Evolutionary conservation across 2,329 filamentous ascomycete genomes (phyloP), one percentile per base, ranked within the genome.

Genomic region (Phyllosticta citrichinensis): DNA sequence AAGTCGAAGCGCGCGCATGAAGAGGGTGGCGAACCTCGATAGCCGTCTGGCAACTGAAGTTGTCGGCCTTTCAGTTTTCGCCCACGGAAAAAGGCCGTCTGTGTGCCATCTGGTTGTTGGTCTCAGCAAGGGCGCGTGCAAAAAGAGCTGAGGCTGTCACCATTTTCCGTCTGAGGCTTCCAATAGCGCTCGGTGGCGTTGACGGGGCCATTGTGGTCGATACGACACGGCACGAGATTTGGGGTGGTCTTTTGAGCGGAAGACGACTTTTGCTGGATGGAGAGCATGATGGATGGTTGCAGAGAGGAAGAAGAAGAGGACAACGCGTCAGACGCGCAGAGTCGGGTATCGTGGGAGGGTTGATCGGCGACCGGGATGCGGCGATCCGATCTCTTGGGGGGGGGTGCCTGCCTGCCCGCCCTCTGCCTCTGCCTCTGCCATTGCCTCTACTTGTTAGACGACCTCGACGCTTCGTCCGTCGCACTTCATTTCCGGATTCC

Each of bases 171-270:
- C 70, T 69, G 73, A 0, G 89, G 88, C 5, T 76, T 79, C 91
- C 91, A 97, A 70, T 89, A 91, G 52, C 84, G 78, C 22, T 82
- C 73, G 5, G 82, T 77, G 1, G 84, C 78, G 57, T 85, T 81
- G 59, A 93, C 78, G 1, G 85, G 79, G 1, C 92, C 92, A 66
- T 88, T 84, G 73, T 95, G 87, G 67, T 92, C 82, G 69, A 97
- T 84, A 60, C 84, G 83, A 68, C 89, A 94, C 3, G 92, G 91
- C 14, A 97, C 80, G 20, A 96, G 76, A 68, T 96, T 87, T 3
- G 87, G 83, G 0, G 79, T 83, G 60, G 78, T 78, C 62, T 79
- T 79, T 52, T 68, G 62, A 0, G 67, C 52, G 17, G 65, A 63
- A 4, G 62, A 63, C 17, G 63, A 60, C 35, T 69, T 56, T 56